Base-by-base conservation (phyloP, 176 grass and related monocot genomes). In the Oryza coarctata region DNA sequence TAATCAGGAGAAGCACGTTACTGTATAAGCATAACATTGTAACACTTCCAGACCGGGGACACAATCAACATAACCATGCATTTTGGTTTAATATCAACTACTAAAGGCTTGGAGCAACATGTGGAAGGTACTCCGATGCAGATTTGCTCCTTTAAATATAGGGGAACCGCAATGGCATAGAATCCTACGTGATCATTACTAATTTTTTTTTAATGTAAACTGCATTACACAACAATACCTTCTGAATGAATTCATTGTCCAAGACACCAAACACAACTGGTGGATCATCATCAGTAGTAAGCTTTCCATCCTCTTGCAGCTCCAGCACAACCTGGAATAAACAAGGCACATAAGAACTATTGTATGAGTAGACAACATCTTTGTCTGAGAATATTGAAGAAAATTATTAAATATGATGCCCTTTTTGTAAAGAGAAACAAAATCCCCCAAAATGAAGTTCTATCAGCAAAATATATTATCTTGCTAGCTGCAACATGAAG, bases 301-400 rank as follows among this genome's bases (percentile, higher is more conserved):
- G 77, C 65, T 82, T 98, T 33, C 96, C 93, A 88, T 93, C 93
- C 82, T 91, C 91, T 91, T 93, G 93, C 80, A 98, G 73, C 70
- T 98, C 96, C 88, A 98, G 88, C 35, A 98, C 96, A 90, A 98
- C 82, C 96, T 98, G 79, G 20, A 88, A 40, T 20, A 93, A 79
- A 71, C 8, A 92, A 68, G 26, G 3, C 26, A 9, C 45, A 58
- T 25, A 76, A 30, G 78, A 35, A 44, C 29, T 57, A 9, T 20
- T 23, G 18, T n/a, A 75, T 38, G 29, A 32, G 10, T 34, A 12
- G 1, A 12, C 63, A 79, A 67, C 13, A 50, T 8, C 27, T 12
- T 32, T 11, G 6, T 66, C 49, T 38, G 9, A 75, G 28, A 22
- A 28, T 20, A 13, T 8, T 65, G 2, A 65, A 35, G 26, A n/a